phyloP scores from a whole-genome alignment of 1,284 basidiomycete species.

The Rhodotorula sp. region DNA sequence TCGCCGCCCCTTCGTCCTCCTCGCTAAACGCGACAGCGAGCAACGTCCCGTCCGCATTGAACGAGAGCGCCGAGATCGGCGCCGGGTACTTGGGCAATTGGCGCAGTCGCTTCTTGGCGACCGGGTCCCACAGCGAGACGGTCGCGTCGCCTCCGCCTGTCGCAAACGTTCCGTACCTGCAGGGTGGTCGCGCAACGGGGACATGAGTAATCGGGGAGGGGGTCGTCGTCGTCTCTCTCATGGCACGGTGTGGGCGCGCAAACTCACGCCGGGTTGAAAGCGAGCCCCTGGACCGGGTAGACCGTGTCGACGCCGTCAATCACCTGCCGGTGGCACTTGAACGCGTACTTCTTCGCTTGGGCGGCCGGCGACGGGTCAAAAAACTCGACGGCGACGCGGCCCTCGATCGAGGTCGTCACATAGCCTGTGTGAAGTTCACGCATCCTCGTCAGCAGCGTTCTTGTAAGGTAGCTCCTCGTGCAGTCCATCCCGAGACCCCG shows the following conservation, averaged over 20 bases:
- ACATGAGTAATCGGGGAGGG: neutral
- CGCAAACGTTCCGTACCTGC: constrained; percentile 87
- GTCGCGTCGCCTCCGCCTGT: constrained; percentile 89
- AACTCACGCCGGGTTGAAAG: constrained; percentile 81
- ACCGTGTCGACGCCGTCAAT: constrained; percentile 92
- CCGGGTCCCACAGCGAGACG: constrained; percentile 94
- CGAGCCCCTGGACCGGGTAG: constrained; percentile 94
- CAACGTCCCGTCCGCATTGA: constrained; percentile 76
- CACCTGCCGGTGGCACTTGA: constrained; percentile 91
- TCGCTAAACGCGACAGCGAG: constrained; percentile 83
- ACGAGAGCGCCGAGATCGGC: constrained; percentile 67
- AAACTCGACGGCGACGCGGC: constrained; percentile 94
- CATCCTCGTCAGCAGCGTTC: neutral
- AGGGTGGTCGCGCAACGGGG: neutral
- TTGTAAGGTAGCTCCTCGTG: no score
- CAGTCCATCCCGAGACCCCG: no score
- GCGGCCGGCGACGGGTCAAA: constrained; percentile 74
- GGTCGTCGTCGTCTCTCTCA: no score
- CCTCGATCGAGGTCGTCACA: constrained; percentile 90
- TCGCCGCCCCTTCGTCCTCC: constrained; percentile 59
- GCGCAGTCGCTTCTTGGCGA: constrained; percentile 89
- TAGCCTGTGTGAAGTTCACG: constrained; percentile 63
- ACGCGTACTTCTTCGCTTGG: constrained; percentile 93
- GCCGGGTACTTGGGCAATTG: constrained; percentile 77
- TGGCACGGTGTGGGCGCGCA: constrained; percentile 8